Base-by-base conservation (phyloP, 371 early-diverging fungal species). In the Lichtheimia ramosa region DNA sequence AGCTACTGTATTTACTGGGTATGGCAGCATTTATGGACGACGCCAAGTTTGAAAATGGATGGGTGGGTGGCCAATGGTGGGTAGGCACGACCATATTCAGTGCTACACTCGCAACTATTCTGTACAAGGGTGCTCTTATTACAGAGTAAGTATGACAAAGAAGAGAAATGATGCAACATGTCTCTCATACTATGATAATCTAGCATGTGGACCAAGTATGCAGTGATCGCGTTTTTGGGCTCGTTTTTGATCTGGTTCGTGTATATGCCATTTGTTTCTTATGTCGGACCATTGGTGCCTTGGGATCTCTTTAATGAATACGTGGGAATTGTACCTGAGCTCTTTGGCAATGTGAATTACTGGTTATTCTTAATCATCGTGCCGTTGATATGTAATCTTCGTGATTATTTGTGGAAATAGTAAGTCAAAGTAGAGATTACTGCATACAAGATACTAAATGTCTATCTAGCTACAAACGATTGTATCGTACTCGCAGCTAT, bases 361-460 rank as follows among this genome's bases (percentile, higher is more conserved):
- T 98, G 97, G 97, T 71, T 95, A 24, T 83, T 87, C n/a, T 76
- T 94, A 40, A 64, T 95, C 12, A 42, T 96, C 27, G 68, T 97
- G 23, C 96, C 98, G 2, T 59, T 89, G 5, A 58, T 87, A 21
- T 90, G 92, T 64, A 81, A 88, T 59, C 61, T 91, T 43, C 86
- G 96, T 48, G 98, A 98, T 76, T 94, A 81, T 68, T 67, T 84
- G 6, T 97, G 93, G 94, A 97, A 96, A 81, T 97, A 88, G 89
- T 92, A 83, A 81, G 89, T 82, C 39, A 46, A 46, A 3, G 23
- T 39, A 51, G 5, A 15, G 5, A 3, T 21, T 24, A n/a, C 5
- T 21, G 21, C 51, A 24, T 23, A 41, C 5, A 10, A 1, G 15
- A 23, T 10, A 20, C 51, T 51, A 24, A 51, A 4, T n/a, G 21